Evolutionary conservation across 1,284 basidiomycete species (phyloP).

Genomic region (Leccinum variabile): DNA sequence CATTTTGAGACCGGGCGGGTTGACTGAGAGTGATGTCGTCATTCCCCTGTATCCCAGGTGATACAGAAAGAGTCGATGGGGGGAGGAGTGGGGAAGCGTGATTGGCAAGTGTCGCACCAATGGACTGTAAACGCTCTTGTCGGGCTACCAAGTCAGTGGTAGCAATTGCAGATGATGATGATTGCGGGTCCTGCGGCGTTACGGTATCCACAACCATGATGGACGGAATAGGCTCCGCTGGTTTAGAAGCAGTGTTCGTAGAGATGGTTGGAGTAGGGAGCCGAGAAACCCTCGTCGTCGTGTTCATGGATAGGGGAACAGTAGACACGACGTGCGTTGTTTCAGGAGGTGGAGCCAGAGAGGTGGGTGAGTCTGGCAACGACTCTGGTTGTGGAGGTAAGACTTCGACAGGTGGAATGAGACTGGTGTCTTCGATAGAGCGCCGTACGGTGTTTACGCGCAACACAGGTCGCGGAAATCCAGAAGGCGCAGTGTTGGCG

Average conservation of each 20-base stretch:
- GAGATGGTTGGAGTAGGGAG: slow-evolving; percentile 3
- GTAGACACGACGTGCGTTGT: background rate
- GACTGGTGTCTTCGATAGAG: slow-evolving; percentile 4
- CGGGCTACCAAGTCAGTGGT: slow-evolving; percentile 11
- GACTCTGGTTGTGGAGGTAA: slow-evolving; percentile 22
- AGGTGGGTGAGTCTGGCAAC: slow-evolving; percentile 14
- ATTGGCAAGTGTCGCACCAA: slow-evolving; percentile 17
- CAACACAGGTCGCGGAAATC: background rate
- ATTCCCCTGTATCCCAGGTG: slow-evolving; percentile 3
- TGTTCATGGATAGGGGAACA: background rate
- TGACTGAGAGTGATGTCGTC: background rate
- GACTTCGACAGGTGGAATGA: slow-evolving; percentile 35
- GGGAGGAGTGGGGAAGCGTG: slow-evolving; percentile 9
- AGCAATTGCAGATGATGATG: background rate
- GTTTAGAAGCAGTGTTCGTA: background rate
- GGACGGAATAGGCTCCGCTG: background rate
- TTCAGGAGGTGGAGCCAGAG: slow-evolving; percentile 5
- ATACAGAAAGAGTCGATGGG: slow-evolving; percentile 9
- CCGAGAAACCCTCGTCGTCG: background rate
- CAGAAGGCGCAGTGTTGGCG: background rate
- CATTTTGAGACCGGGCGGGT: slow-evolving; percentile 4
- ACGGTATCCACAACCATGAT: background rate
- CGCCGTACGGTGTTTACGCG: background rate
- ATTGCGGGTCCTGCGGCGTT: slow-evolving; percentile 4
- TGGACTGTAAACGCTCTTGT: slow-evolving; percentile 21